phyloP scores from a whole-genome alignment of 108 stramenopile species.

The Epithemia pelagica region DNA sequence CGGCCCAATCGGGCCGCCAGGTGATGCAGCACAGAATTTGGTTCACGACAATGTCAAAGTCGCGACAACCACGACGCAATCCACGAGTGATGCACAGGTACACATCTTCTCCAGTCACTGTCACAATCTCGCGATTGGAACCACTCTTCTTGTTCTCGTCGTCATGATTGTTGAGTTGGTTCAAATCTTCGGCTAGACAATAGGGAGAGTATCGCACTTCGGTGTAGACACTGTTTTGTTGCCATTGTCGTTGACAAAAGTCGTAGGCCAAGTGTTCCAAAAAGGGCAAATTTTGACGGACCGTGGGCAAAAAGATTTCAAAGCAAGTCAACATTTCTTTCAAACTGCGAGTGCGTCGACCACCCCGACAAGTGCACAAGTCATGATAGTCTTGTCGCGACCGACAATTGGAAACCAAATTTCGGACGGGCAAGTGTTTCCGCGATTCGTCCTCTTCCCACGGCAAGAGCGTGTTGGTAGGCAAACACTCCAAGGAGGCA shows the following conservation, averaged over 20 bases:
- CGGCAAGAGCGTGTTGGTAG: conserved; percentile 31
- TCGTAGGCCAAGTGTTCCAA: conserved; percentile 51
- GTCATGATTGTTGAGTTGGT: conserved; percentile 10
- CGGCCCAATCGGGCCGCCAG: conserved; percentile 63
- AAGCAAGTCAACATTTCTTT: conserved; percentile 59
- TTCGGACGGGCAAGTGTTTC: conserved; percentile 4
- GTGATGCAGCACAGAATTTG: conserved; percentile 63
- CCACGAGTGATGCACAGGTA: conserved; percentile 39
- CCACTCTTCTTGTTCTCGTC: background rate
- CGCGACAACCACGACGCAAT: conserved; percentile 32
- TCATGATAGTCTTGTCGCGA: conserved; percentile 28
- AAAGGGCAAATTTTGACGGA: conserved; percentile 40
- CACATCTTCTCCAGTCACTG: conserved; percentile 17
- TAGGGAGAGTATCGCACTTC: conserved; percentile 71
- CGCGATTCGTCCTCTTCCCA: conserved; percentile 28
- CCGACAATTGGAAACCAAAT: conserved; percentile 33
- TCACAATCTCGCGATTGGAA: background rate
- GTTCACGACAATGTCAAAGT: conserved; percentile 38
- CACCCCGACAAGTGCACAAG: conserved; percentile 46
- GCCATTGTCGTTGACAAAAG: conserved; percentile 46
- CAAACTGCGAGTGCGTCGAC: conserved; percentile 18
- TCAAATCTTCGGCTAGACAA: conserved; percentile 22
- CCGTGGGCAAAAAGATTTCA: conserved; percentile 55
- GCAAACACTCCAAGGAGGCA: conserved; percentile 25
- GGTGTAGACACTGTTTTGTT: conserved; percentile 63